Base-by-base conservation (phyloP, 2,329 filamentous ascomycete genomes). In the Fusarium sp. region DNA sequence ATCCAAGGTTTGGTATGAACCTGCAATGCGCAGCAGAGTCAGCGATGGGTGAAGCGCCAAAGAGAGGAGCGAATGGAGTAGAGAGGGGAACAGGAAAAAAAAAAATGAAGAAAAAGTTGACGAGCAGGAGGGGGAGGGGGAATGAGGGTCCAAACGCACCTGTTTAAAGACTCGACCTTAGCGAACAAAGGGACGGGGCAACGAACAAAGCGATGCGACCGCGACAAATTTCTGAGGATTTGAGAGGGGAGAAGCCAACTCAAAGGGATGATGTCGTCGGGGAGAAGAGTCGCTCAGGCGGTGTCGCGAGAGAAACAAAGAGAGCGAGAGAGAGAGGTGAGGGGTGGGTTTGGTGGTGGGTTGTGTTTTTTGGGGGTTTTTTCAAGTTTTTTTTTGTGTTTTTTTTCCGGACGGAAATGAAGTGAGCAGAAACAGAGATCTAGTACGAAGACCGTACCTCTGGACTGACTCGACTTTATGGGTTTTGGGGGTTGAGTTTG, bases 371-470 rank as follows among this genome's bases (percentile, higher is more conserved):
- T 85, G 85, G 81, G 80, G 80, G 75, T 82, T 83, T 84, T 90
- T 91, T 89, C 87, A 85, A 84, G 81, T 79, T 90, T 91, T 91
- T 91, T 91, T 90, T 87, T 83, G 80, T 84, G 83, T 83, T 84
- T 88, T 88, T 89, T 84, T 85, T 81, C 71, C 83, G 82, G 83
- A 82, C 83, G 83, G 81, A 81, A 85, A 85, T 72, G 85, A 87
- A 85, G 84, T 84, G 86, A 86, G 85, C 84, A 86, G 88, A 88
- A 87, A 88, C 88, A 90, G 87, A 88, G 86, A 88, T 85, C 82
- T 85, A 87, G 87, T 85, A 88, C 87, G 86, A 87, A 82, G 84
- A 86, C 85, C 87, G 88, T 86, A 88, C 88, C 88, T 86, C 87
- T 86, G 86, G 86, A 86, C 85, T 85, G 82, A 80, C 81, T 84